Percentiles rank a stretch among this genome's conserved stretches.
These are phyloP conservation scores for Dryas drummondii DNA, from an alignment of 306 rosid species.

Conservation along the genomic window DNA sequence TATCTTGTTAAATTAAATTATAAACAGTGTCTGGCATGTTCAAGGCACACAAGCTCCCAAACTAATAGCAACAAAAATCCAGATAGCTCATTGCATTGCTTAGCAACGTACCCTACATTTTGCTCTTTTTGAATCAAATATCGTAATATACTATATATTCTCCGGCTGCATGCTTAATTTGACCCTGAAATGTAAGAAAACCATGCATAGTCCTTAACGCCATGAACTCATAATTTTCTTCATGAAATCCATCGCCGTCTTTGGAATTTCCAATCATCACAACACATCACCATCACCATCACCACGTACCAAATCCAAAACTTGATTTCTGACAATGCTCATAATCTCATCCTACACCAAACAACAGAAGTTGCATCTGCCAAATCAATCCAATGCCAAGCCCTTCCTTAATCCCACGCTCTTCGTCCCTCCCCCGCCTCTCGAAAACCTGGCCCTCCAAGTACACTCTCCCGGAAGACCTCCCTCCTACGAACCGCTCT, in stretches of 20 bases:
- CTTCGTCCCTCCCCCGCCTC: background rate
- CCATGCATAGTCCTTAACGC: background rate
- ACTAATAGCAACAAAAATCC: background rate
- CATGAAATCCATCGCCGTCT: background rate
- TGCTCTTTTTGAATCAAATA: no score
- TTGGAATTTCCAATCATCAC: background rate
- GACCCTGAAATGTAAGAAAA: background rate
- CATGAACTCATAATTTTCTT: background rate
- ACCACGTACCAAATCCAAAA: background rate
- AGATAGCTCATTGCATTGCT: background rate
- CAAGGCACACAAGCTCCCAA: constrained; percentile 1
- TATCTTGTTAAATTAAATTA: background rate
- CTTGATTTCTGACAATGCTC: background rate
- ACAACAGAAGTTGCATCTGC: constrained; percentile 6
- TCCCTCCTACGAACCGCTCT: background rate
- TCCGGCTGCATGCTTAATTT: background rate
- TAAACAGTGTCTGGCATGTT: background rate
- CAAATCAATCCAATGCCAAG: constrained; percentile 6
- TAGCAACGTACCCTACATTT: background rate
- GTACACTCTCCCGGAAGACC: background rate
- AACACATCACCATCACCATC: background rate
- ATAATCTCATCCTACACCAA: background rate
- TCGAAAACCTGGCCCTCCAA: background rate
- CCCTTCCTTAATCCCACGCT: constrained; percentile 7
- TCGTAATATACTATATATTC: constrained; percentile 1